A percentile compares a stretch with the other conserved stretches of the same genome.
These are phyloP conservation scores for Eutrema salsugineum DNA, from an alignment of 441 rosid genomes.

Conservation along the genomic window DNA sequence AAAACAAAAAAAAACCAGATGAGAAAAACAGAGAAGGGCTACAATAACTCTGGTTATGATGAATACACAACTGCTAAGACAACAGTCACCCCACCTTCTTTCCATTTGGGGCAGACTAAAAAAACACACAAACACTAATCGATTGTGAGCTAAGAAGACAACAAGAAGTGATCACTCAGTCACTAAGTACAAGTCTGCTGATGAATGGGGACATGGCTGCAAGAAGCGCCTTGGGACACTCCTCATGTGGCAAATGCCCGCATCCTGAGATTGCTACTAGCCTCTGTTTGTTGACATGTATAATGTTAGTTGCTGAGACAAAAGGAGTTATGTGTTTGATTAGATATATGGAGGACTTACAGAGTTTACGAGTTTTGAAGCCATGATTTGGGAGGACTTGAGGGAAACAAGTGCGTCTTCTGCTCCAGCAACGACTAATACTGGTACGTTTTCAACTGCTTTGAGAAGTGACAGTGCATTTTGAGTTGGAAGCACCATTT, in stretches of 20 bases:
- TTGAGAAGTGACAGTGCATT: constrained; percentile 53
- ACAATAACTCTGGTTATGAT: constrained; percentile 26
- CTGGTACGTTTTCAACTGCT: constrained; percentile 67
- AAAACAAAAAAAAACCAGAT: not conserved
- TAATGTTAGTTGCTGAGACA: not conserved
- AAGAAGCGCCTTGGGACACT: constrained; percentile 90
- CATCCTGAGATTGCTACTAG: constrained; percentile 93
- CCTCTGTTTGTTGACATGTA: constrained; percentile 53
- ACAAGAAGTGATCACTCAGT: constrained; percentile 38
- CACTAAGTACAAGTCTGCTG: constrained; percentile 52
- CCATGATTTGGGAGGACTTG: constrained; percentile 81
- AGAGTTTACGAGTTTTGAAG: constrained; percentile 85
- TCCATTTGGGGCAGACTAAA: constrained; percentile 16
- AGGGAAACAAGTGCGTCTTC: constrained; percentile 88
- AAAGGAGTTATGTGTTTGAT: not conserved
- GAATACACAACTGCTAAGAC: constrained; percentile 8
- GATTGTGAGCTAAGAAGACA: constrained; percentile 22
- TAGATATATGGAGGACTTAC: constrained; percentile 50
- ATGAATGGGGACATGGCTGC: constrained; percentile 87
- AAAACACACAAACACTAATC: not conserved
- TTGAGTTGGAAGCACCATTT: constrained; percentile 70
- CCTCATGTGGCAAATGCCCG: constrained; percentile 98
- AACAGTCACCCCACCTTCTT: constrained; percentile 22
- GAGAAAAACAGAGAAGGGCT: constrained; percentile 1
- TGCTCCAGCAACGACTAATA: constrained; percentile 85